Evolutionary conservation across 148 eudicot genomes (phyloP), one percentile per base, ranked within the genome.

Genomic region (Polygonum maritimum): DNA sequence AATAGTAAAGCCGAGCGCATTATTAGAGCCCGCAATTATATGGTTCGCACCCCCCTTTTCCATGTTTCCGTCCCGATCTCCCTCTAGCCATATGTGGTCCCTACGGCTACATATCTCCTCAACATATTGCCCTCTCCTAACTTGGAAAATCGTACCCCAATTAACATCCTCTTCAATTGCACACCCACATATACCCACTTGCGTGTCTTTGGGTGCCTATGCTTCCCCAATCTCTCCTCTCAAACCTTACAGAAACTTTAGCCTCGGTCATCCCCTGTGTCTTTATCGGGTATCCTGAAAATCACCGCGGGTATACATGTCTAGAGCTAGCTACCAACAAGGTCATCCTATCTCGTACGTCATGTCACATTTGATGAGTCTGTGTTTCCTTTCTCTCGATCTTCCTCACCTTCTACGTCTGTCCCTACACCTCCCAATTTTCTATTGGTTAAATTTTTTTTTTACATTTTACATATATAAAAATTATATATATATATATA

Each of bases 301-400:
- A 78, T 39, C 38, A 62, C 11, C 21, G 57, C 0, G 76, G 72
- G 0, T 78, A 73, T 13, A n/a, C n/a, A n/a, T 73, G 73, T 26
- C 73, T 74, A 4, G 74, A 78, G 2, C 8, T 74, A 0, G 18
- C 35, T 0, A 73, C 62, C 10, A 10, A 19, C n/a, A 73, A 48
- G 10, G 3, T 78, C 13, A 47, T 78, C 14, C 40, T 74, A 0
- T 78, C 81, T 13, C n/a, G n/a, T n/a, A n/a, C 65, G 76, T 18
- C 81, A 78, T 38, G 81, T 78, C 15, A 62, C 41, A 2, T 78
- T 78, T 38, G 77, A 78, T 48, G 81, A 73, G 14, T 4, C 13
- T 0, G 5, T 11, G 1, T 72, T 78, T 33, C 55, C 76, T 0
- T 41, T 55, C 31, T 0, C 57, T 15, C 2, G 4, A 3, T 13